phyloP scores from a whole-genome alignment of 371 early-diverging fungal species.

The Mortierella sp. region DNA sequence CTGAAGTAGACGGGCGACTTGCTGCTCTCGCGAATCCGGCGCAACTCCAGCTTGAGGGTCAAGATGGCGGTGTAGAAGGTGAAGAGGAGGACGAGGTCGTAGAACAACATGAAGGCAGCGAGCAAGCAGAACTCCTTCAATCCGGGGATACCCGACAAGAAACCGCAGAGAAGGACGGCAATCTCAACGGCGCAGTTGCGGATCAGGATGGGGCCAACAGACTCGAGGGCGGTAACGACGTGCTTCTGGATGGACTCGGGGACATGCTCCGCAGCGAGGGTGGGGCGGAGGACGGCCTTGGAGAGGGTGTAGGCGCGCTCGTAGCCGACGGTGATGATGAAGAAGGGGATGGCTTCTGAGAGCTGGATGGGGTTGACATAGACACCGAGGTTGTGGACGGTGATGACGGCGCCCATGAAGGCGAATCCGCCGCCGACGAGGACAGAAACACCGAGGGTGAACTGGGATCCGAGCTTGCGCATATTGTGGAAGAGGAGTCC shows the following conservation, averaged over 20 bases:
- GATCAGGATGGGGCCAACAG: slow-evolving; percentile 76
- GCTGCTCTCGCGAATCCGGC: slow-evolving; percentile 61
- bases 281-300: slow-evolving; percentile 79
- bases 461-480: slow-evolving; percentile 88
- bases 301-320: slow-evolving; percentile 90
- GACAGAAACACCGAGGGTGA: slow-evolving; percentile 77
- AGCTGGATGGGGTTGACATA: slow-evolving; percentile 83
- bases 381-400: slow-evolving; percentile 75
- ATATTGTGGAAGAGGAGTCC: slow-evolving; percentile 87
- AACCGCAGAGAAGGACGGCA: slow-evolving; percentile 81
- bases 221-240: slow-evolving; percentile 77
- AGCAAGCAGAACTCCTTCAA: slow-evolving; percentile 87
- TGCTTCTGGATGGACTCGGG: slow-evolving; percentile 70
- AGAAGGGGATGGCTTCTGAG: slow-evolving; percentile 92
- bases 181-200: slow-evolving; percentile 90
- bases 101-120: slow-evolving; percentile 84
- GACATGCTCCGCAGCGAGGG: slow-evolving; percentile 37
- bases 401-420: slow-evolving; percentile 81
- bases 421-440: slow-evolving; percentile 81
- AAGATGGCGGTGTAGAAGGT: slow-evolving; percentile 90
- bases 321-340: slow-evolving; percentile 93
- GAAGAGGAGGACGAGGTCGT: slow-evolving; percentile 88
- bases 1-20: slow-evolving; percentile 52
- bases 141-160: slow-evolving; percentile 82
- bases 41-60: slow-evolving; percentile 89